Conservation (phyloP, 306 rosid species). For the Pyrus betulifolia region DNA sequence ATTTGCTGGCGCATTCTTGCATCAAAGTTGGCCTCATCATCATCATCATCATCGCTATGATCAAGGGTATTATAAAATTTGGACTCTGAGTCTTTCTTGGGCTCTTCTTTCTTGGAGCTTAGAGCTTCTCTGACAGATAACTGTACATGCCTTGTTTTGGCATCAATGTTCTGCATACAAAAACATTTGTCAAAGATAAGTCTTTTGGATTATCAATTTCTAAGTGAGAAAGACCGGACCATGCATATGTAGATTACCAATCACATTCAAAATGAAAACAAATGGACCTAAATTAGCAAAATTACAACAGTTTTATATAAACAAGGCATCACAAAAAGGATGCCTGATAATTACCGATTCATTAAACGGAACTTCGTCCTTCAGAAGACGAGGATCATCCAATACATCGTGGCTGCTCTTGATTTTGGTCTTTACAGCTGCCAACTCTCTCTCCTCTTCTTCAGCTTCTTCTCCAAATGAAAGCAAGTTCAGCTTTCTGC, state of each 20-base stretch:
- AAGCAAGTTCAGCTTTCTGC: slow-evolving; percentile 79
- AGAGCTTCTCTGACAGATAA: slow-evolving; percentile 84
- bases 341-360: slow-evolving; percentile 41
- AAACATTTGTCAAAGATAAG: background rate
- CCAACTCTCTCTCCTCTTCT: slow-evolving; percentile 86
- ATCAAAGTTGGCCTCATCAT: slow-evolving; percentile 69
- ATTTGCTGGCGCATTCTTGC: slow-evolving; percentile 80
- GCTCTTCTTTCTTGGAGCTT: slow-evolving; percentile 62
- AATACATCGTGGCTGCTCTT: slow-evolving; percentile 95
- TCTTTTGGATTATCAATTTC: background rate
- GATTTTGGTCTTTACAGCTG: slow-evolving; percentile 69
- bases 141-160: slow-evolving; percentile 51
- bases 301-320: slow-evolving; percentile 5
- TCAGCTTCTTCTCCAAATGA: slow-evolving; percentile 97
- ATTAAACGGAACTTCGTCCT: slow-evolving; percentile 35
- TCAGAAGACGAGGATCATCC: slow-evolving; percentile 94
- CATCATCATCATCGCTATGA: slow-evolving; percentile 48
- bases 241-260: background rate
- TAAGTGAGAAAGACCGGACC: background rate
- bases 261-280: background rate
- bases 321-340: slow-evolving; percentile 4
- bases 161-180: slow-evolving; percentile 41
- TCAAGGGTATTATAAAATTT: slow-evolving; percentile 24
- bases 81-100: slow-evolving; percentile 38
- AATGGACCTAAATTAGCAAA: background rate